Evolutionary conservation across 305 asterid genomes (phyloP), one percentile per base, ranked within the genome.

Genomic region (Fraxinus latifolia): DNA sequence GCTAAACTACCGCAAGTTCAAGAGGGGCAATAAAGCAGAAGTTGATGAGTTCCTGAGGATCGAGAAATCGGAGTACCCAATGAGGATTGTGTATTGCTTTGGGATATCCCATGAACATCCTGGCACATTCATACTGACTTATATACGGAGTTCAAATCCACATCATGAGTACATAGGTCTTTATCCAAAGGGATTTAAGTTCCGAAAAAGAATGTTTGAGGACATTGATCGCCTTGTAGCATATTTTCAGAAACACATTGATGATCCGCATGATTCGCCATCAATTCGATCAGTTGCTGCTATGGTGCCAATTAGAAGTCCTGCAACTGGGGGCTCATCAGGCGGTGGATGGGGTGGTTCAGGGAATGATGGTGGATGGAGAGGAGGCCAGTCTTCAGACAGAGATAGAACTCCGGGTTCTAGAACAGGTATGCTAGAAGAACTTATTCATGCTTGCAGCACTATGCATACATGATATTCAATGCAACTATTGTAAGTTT

Each of bases 61-160:
- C 29, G 99, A 95, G 82, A 95, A 95, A 78, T 90, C 94, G 4
- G 97, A 94, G 88, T 81, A 89, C 86, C 99, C 99, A 68, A 86
- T 86, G 94, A 93, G 95, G 87, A 94, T 96, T 23, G 95, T 92
- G 27, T 96, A 96, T 86, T 87, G 93, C 90, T 93, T 94, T 87
- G 98, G 99, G 75, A 88, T 96, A 87, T 96, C 91, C 84, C 95
- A 96, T 74, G 98, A 96, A 80, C 97, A 96, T 88, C 99, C 99
- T 32, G 99, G 99, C 83, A 96, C 97, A 34, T 93, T 96, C 79
- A 93, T 96, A 77, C 88, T 96, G 82, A 94, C 99, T 29, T 94
- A 92, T 86, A 94, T 96, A 81, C 89, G 98, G 21, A 94, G 97
- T 89, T 87, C 96, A 47, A 94, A 90, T 88, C 98, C 99, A 25